These are phyloP conservation scores for Corchorus capsularis DNA, from an alignment of 345 rosid species.

Conservation along the genomic window DNA sequence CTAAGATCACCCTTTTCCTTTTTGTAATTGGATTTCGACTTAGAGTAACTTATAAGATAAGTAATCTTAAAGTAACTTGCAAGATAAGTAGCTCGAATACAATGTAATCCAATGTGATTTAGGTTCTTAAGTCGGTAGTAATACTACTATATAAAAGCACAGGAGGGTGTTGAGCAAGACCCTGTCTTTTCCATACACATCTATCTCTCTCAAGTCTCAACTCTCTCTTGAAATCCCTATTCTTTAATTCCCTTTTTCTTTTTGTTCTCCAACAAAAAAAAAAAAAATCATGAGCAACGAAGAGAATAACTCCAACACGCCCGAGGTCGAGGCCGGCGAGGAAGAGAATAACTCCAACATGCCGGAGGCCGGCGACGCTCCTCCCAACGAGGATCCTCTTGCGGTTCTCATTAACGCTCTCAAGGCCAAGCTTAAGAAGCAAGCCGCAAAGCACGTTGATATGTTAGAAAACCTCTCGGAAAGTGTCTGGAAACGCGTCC, in stretches of 20 bases:
- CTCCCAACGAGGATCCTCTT: slow-evolving; percentile 67
- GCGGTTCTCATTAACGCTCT: slow-evolving; percentile 79
- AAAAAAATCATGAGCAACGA: slow-evolving; percentile 53
- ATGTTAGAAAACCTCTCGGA: slow-evolving; percentile 69
- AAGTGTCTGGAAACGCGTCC: slow-evolving; percentile 79
- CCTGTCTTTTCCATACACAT: too few species aligned
- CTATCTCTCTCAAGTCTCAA: too few species aligned
- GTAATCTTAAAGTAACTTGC: too few species aligned
- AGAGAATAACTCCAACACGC: slow-evolving; percentile 58
- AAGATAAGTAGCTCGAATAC: too few species aligned
- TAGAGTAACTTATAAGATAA: too few species aligned
- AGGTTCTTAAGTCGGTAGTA: too few species aligned
- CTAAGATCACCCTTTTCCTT: too few species aligned
- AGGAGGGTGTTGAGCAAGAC: too few species aligned
- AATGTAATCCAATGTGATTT: too few species aligned
- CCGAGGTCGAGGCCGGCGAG: slow-evolving; percentile 30
- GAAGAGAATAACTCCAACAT: too few species aligned
- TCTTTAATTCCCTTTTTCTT: slow-evolving; percentile 19
- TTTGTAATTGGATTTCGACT: too few species aligned
- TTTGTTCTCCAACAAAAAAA: not conserved
- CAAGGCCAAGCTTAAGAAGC: slow-evolving; percentile 80
- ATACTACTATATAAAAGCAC: too few species aligned
- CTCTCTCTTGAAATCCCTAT: not conserved
- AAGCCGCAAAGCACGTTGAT: slow-evolving; percentile 78
- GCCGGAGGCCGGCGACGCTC: slow-evolving; percentile 39